A percentile compares a stretch with the other conserved stretches of the same genome.
These are phyloP conservation scores for Annulohypoxylon bovei DNA, from an alignment of 495 filamentous ascomycete species.

Conservation along the genomic window DNA sequence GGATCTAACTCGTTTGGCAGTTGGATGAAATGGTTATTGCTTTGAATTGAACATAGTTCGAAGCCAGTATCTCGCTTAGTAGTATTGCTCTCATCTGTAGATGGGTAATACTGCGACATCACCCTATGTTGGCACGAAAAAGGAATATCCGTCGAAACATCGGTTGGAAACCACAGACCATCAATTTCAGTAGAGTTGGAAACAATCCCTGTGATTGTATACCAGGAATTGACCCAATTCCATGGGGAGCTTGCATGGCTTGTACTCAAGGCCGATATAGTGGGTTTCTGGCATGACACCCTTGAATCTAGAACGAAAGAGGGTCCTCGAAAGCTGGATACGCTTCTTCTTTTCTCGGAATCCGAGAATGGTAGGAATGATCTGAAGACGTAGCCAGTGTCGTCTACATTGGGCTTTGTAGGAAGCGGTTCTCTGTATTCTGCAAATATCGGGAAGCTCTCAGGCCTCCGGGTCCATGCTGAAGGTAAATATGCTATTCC, in stretches of 20 bases:
- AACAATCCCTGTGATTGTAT: background rate
- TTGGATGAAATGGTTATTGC: background rate
- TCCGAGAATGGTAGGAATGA: background rate
- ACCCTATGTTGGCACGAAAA: background rate
- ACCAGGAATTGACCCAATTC: background rate
- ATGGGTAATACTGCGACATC: background rate
- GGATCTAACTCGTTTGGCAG: background rate
- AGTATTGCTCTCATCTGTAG: background rate
- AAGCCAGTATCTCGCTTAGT: background rate
- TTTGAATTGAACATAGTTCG: background rate
- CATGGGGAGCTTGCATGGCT: background rate
- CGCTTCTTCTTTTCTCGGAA: background rate
- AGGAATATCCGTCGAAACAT: background rate
- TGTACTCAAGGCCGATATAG: background rate
- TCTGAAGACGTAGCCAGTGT: background rate
- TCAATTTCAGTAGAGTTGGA: background rate
- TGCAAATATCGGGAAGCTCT: background rate
- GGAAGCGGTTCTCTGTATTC: background rate
- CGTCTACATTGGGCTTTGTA: background rate
- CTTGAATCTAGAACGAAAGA: background rate
- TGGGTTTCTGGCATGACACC: background rate
- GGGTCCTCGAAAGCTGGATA: background rate
- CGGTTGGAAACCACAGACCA: background rate
- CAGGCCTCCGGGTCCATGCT: background rate
- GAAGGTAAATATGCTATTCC: background rate